phyloP scores from a whole-genome alignment of 495 filamentous ascomycete species.

The Penicillium steckii region DNA sequence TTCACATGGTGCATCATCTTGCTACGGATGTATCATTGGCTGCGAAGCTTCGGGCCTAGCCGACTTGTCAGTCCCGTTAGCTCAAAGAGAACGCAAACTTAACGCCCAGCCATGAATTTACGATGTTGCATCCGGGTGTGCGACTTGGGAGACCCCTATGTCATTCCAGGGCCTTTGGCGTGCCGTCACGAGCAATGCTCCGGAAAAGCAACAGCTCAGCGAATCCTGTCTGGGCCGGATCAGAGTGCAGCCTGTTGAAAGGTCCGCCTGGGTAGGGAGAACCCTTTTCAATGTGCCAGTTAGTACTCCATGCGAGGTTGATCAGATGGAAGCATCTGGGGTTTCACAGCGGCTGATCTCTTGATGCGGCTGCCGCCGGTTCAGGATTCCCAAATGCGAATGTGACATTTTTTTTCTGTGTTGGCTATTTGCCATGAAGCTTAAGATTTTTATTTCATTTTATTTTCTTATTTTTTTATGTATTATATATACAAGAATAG shows the following conservation, averaged over 20 bases:
- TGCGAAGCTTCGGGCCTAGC: constrained; percentile 7
- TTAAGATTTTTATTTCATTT: no score
- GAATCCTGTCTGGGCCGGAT: constrained; percentile 4
- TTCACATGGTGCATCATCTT: constrained; percentile 22
- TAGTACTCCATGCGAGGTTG: constrained; percentile 32
- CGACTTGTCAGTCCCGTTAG: constrained; percentile 10
- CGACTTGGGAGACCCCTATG: constrained; percentile 19
- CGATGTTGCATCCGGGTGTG: constrained; percentile 42
- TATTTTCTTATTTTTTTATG: constrained; percentile 17
- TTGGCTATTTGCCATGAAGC: constrained; percentile 11
- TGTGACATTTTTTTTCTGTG: constrained; percentile 24
- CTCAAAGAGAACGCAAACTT: constrained; percentile 10
- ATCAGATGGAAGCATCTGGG: constrained; percentile 42
- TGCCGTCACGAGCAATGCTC: constrained; percentile 24
- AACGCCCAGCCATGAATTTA: constrained; percentile 14
- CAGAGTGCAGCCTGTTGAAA: constrained; percentile 2
- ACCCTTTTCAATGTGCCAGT: constrained; percentile 18
- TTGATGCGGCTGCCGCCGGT: constrained; percentile 38
- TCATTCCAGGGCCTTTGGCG: constrained; percentile 5
- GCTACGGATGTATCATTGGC: constrained; percentile 14
- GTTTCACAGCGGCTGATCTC: constrained; percentile 50
- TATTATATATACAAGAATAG: constrained; percentile 14
- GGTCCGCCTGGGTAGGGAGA: not conserved
- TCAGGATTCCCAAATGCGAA: constrained; percentile 35
- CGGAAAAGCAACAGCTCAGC: constrained; percentile 11